Evolutionary conservation across 2,329 filamentous ascomycete genomes (phyloP).

Genomic region (Chaetomiaceae sp.): DNA sequence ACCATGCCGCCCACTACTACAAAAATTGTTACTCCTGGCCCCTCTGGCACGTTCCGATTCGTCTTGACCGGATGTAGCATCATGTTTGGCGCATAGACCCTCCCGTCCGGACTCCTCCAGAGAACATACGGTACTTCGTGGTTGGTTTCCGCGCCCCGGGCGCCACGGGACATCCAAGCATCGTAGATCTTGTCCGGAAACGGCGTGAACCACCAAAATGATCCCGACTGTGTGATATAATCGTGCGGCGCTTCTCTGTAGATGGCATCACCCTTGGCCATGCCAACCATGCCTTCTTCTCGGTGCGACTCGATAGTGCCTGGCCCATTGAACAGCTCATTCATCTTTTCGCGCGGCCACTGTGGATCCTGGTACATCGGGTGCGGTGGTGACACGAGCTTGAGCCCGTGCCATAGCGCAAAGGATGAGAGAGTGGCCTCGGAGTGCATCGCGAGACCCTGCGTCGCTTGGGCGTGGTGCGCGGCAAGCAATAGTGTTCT

Average conservation of each 20-base stretch:
- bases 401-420: slow-evolving; percentile 10
- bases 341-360: slow-evolving; percentile 1
- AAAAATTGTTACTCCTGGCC: not conserved
- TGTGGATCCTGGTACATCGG: slow-evolving; percentile 2
- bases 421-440: slow-evolving; percentile 4
- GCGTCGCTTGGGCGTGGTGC: slow-evolving; percentile 3
- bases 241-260: not conserved
- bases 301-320: not conserved
- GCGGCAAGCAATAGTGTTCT: not conserved
- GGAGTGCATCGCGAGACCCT: slow-evolving; percentile 5
- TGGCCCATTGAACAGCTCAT: slow-evolving; percentile 3
- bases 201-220: slow-evolving; percentile 7
- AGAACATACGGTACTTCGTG: slow-evolving; percentile 1
- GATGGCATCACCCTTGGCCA: not conserved
- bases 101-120: slow-evolving; percentile 2
- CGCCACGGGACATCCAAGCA: not conserved
- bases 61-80: slow-evolving; percentile 11
- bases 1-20: not conserved
- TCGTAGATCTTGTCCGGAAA: slow-evolving; percentile 8
- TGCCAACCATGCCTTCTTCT: not conserved
- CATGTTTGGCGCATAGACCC: slow-evolving; percentile 9
- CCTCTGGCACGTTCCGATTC: not conserved
- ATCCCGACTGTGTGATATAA: not conserved
- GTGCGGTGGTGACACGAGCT: slow-evolving; percentile 4
- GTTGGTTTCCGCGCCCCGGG: not conserved